These are phyloP conservation scores for Boletus semigastroideus DNA, from an alignment of 1,284 basidiomycete species.

Conservation along the genomic window DNA sequence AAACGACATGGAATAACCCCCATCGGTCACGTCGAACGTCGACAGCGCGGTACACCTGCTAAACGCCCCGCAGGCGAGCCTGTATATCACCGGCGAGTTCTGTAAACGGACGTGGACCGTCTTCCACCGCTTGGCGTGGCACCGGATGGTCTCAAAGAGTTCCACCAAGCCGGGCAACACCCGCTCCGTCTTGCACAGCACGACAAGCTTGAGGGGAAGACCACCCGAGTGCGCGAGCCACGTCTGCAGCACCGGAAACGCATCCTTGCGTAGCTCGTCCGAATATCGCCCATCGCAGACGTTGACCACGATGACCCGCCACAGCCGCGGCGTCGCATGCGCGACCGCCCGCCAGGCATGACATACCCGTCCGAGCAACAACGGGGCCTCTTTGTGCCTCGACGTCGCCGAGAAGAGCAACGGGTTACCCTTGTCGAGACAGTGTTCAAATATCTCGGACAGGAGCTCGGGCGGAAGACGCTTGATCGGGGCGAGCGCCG, in stretches of 20 bases:
- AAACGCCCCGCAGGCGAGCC: conserved; percentile 13
- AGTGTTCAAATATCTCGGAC: conserved; percentile 28
- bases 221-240: conserved; percentile 26
- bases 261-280: conserved; percentile 19
- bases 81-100: conserved; percentile 18
- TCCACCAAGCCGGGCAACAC: conserved; percentile 22
- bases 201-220: conserved; percentile 21
- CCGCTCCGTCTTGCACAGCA: conserved; percentile 24
- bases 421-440: conserved; percentile 6
- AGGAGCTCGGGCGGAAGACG: conserved; percentile 28
- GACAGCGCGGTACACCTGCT: conserved; percentile 15
- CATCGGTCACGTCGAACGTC: conserved; percentile 24
- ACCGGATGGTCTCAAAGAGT: conserved; percentile 19
- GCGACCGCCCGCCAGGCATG: conserved; percentile 22
- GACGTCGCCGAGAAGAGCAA: not conserved
- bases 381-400: conserved; percentile 14
- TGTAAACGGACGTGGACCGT: conserved; percentile 21
- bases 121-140: conserved; percentile 22
- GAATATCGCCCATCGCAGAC: conserved; percentile 28
- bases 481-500: conserved; percentile 22
- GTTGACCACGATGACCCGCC: conserved; percentile 20
- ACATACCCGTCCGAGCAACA: conserved; percentile 29
- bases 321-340: conserved; percentile 21
- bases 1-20: conserved; percentile 17
- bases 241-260: conserved; percentile 17